Percentiles rank a stretch among this genome's conserved stretches.
Evolutionary conservation across 345 rosid genomes (phyloP).

Genomic region (Lepidium africanum): DNA sequence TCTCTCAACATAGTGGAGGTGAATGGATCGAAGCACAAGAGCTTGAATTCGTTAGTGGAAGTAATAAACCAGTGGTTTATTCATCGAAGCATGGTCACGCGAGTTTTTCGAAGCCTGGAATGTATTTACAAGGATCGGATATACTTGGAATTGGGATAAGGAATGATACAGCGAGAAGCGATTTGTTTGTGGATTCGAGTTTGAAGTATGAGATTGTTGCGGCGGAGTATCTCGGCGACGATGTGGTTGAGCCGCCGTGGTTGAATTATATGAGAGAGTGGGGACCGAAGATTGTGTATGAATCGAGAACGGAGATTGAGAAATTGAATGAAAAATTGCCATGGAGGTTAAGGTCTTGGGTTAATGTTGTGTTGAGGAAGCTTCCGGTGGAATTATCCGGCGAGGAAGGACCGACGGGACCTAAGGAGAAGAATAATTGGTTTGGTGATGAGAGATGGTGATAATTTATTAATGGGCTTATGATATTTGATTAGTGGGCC

Average conservation of each 20-base stretch:
- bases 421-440: slow-evolving; percentile 91
- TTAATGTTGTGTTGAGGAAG: slow-evolving; percentile 36
- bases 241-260: slow-evolving; percentile 65
- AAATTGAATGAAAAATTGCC: slow-evolving; percentile 47
- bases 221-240: slow-evolving; percentile 67
- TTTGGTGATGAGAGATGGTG: slow-evolving; percentile 77
- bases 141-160: slow-evolving; percentile 62
- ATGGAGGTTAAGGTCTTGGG: slow-evolving; percentile 27
- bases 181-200: slow-evolving; percentile 53
- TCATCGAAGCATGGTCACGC: slow-evolving; percentile 79
- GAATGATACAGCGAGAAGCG: slow-evolving; percentile 57
- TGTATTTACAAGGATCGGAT: slow-evolving; percentile 60
- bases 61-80: slow-evolving; percentile 56
- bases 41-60: slow-evolving; percentile 54
- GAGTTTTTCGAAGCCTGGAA: slow-evolving; percentile 57
- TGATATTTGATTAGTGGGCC: too few relatives aligned
- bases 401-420: slow-evolving; percentile 92
- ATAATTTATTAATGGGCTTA: neutral
- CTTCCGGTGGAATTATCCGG: slow-evolving; percentile 65
- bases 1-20: slow-evolving; percentile 93
- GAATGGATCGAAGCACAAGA: slow-evolving; percentile 66
- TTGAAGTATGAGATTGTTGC: slow-evolving; percentile 53
- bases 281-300: slow-evolving; percentile 68
- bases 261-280: slow-evolving; percentile 80
- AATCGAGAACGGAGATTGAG: slow-evolving; percentile 52